Evolutionary conservation across 176 grass and related monocot genomes (phyloP).

Genomic region (Aegilops bicornis): DNA sequence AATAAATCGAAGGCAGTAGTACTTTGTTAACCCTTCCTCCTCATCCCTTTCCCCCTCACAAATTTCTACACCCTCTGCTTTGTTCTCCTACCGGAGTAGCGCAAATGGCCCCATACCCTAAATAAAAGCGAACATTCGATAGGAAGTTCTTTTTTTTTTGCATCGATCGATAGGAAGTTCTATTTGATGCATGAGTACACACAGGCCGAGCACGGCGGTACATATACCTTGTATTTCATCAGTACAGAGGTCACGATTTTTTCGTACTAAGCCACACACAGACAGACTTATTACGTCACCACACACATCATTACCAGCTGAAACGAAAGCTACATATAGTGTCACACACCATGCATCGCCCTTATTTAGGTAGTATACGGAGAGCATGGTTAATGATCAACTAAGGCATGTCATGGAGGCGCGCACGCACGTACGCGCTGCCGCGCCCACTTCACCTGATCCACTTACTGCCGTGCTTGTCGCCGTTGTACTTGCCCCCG

Average conservation of each 20-base stretch:
- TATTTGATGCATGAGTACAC: too few relatives aligned
- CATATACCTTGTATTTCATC: not conserved
- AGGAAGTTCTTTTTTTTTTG: too few relatives aligned
- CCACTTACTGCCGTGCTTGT: slow-evolving; percentile 44
- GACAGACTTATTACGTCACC: not conserved
- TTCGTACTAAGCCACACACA: not conserved
- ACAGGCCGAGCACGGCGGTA: not conserved
- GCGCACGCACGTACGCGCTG: not conserved
- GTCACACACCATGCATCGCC: not conserved
- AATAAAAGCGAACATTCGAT: too few relatives aligned
- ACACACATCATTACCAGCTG: not conserved
- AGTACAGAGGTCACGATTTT: not conserved
- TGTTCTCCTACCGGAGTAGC: too few relatives aligned
- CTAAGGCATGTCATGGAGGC: not conserved
- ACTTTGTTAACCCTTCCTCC: too few relatives aligned
- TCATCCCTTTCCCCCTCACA: too few relatives aligned
- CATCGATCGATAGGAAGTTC: too few relatives aligned
- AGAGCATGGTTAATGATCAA: not conserved
- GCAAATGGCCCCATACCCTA: too few relatives aligned
- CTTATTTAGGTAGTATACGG: not conserved
- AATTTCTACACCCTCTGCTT: too few relatives aligned
- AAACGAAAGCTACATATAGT: not conserved
- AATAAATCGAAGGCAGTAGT: too few relatives aligned
- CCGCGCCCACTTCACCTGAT: not conserved
- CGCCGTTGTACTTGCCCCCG: slow-evolving; percentile 42